A percentile compares a stretch with the other conserved stretches of the same genome.
phyloP scores from a whole-genome alignment of 2,329 filamentous ascomycete species.

The Colletotrichum lentis region DNA sequence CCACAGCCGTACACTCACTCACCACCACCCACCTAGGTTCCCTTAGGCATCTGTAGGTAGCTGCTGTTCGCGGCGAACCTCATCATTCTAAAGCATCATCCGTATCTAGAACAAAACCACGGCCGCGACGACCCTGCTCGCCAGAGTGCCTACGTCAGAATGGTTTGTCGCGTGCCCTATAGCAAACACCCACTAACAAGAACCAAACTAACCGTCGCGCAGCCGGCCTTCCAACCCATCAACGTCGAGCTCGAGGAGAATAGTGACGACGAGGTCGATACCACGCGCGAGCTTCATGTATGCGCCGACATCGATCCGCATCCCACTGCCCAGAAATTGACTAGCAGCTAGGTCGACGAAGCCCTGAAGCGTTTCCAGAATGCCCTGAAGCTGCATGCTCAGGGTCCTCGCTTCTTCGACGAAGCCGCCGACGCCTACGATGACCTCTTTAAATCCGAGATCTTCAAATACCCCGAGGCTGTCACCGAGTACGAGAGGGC shows the following conservation, averaged over 20 bases:
- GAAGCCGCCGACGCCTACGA: constrained; percentile 84
- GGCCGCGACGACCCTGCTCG: neutral
- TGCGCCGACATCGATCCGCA: constrained; percentile 30
- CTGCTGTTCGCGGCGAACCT: neutral
- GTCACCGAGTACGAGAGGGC: constrained; percentile 83
- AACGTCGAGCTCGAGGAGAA: constrained; percentile 95
- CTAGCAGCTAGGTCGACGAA: constrained; percentile 77
- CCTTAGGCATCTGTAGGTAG: neutral
- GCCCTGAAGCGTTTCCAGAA: constrained; percentile 93
- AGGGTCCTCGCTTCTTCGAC: constrained; percentile 78
- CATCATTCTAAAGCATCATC: neutral
- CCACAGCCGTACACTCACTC: neutral
- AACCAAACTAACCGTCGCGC: constrained; percentile 18
- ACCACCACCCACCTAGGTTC: too few relatives aligned
- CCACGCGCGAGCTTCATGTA: constrained; percentile 90
- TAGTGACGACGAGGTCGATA: constrained; percentile 89
- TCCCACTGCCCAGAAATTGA: neutral
- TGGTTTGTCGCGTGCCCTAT: constrained; percentile 14
- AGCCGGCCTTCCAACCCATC: constrained; percentile 81
- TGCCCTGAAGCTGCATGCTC: constrained; percentile 89
- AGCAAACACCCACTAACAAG: neutral
- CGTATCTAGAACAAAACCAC: neutral
- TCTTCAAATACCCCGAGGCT: constrained; percentile 91
- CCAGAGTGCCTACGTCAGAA: constrained; percentile 6
- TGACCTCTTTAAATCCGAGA: constrained; percentile 86